Conservation (phyloP, 177 flowering plant genomes). For the Tripterygium wilfordii region DNA sequence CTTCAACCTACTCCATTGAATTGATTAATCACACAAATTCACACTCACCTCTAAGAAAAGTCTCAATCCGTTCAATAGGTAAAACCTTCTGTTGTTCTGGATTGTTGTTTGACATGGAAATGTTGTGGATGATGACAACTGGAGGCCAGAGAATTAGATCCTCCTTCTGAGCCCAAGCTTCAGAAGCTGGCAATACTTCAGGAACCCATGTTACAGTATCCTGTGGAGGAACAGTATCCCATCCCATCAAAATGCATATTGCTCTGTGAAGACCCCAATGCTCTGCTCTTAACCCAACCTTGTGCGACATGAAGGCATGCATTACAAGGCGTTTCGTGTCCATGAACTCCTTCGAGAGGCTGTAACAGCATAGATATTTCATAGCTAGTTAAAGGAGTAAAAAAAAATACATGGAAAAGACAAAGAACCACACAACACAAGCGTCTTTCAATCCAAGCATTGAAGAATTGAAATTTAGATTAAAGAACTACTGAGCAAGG, state of each 20-base stretch:
- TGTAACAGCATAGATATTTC: conserved; percentile 16
- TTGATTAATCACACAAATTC: not conserved
- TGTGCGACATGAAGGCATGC: conserved; percentile 61
- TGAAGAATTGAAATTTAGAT: too few relatives aligned
- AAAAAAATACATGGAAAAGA: too few relatives aligned
- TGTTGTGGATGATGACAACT: conserved; percentile 35
- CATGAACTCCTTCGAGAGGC: conserved; percentile 52
- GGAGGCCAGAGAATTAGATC: conserved; percentile 66
- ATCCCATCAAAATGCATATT: conserved; percentile 71
- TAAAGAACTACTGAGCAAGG: too few relatives aligned
- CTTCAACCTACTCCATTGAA: too few relatives aligned
- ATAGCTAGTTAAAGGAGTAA: too few relatives aligned
- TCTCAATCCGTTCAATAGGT: conserved; percentile 30
- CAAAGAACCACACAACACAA: too few relatives aligned
- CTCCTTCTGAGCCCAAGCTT: conserved; percentile 42
- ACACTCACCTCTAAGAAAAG: conserved; percentile 40
- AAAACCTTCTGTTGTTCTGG: conserved; percentile 25
- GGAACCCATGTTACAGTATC: conserved; percentile 33
- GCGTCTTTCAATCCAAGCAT: too few relatives aligned
- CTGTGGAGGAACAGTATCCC: conserved; percentile 35
- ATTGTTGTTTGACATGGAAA: conserved; percentile 22
- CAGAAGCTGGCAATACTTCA: conserved; percentile 21
- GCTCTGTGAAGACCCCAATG: conserved; percentile 83
- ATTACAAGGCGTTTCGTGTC: conserved; percentile 51
- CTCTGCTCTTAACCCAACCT: conserved; percentile 49